These are phyloP conservation scores for Cladorrhinum sp. DNA, from an alignment of 2,329 filamentous ascomycete genomes.

Conservation along the genomic window DNA sequence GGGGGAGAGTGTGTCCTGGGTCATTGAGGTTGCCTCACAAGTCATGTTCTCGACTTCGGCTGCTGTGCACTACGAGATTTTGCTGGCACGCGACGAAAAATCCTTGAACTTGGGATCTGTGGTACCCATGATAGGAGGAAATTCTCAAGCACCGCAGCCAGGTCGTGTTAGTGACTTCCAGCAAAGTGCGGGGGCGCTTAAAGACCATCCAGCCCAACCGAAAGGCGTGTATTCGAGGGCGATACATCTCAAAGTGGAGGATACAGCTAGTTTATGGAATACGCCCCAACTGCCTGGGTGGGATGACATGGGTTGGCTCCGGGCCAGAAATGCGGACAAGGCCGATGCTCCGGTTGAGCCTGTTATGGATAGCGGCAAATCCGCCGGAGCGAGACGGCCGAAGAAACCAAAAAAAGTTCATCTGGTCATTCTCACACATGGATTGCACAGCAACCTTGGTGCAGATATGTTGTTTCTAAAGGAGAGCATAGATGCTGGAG, in stretches of 20 bases:
- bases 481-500: constrained; percentile 88
- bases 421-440: constrained; percentile 88
- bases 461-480: constrained; percentile 97
- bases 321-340: constrained; percentile 19
- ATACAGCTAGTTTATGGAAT: constrained; percentile 89
- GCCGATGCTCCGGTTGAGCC: constrained; percentile 17
- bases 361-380: constrained; percentile 11
- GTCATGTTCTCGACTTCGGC: constrained; percentile 91
- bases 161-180: constrained; percentile 77
- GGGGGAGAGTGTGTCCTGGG: constrained; percentile 69
- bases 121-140: constrained; percentile 45
- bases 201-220: constrained; percentile 56
- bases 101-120: constrained; percentile 65
- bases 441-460: constrained; percentile 90
- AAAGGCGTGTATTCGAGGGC: constrained; percentile 84
- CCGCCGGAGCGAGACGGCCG: constrained; percentile 24
- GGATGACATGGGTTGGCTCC: constrained; percentile 36
- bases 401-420: constrained; percentile 75
- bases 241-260: constrained; percentile 74
- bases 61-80: constrained; percentile 80
- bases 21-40: constrained; percentile 88
- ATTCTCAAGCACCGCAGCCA: constrained; percentile 54
- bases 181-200: constrained; percentile 54
- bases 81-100: constrained; percentile 82
- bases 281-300: constrained; percentile 76